Evolutionary conservation across 2,329 filamentous ascomycete species (phyloP), one percentile per base, ranked within the genome.

Genomic region (Byssoonygena ceratinophila): DNA sequence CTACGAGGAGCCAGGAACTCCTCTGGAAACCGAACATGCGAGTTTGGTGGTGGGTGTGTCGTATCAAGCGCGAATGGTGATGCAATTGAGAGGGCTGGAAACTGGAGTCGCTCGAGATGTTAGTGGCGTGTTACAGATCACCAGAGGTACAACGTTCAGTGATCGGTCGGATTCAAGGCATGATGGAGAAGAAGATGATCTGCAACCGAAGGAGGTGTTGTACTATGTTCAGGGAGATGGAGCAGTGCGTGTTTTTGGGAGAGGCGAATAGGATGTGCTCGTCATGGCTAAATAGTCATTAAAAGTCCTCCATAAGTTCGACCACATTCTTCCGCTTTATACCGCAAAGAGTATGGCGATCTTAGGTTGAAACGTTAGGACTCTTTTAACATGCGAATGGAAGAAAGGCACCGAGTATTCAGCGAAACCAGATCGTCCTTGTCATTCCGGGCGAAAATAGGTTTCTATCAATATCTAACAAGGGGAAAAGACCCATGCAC

Each of bases 71-170:
- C 71, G 79, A n/a, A 74, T 78, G 57, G 76, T 91, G 2, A 69
- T 94, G 60, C 80, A 85, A 56, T 71, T 92, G 54, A 76, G 90
- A 49, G 76, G 83, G 62, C 68, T 97, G 55, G 89, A 94, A 63
- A 94, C 89, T 0, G 91, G 91, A 0, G 82, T 83, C n/a, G 90
- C 91, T 57, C 83, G 79, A 64, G 91, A 96, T 68, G 87, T 97
- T 29, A 94, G 87, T 69, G 91, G 91, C 2, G 88, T 95, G 40
- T 63, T 96, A 57, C 78, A 89, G 59, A 75, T 92, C 46, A 90
- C 85, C 16, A 74, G 76, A 41, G 82, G 82, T 2, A 73, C 71
- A 14, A 65, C 61, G 59, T 71, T 64, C 39, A 63, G 60, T 14
- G 59, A 55, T 16, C 63, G 68, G 14, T 64, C 64, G 27, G 61